Evolutionary conservation across 1,284 basidiomycete genomes (phyloP).

Genomic region (Phaffia rhodozyma): DNA sequence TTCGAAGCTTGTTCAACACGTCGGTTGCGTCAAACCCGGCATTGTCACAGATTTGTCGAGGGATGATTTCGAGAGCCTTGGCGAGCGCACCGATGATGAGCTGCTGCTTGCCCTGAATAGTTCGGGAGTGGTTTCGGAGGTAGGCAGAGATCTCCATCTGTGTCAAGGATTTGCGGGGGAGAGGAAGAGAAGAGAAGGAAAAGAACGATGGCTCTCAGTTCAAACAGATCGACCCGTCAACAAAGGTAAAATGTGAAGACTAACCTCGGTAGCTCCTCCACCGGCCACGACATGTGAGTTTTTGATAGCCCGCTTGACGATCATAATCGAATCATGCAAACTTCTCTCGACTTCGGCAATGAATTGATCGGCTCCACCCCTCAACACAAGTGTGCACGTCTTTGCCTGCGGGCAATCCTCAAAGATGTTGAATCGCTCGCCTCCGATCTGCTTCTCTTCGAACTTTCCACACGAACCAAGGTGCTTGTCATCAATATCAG

Average conservation of each 20-base stretch:
- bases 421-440: constrained; percentile 95
- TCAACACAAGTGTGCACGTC: constrained; percentile 89
- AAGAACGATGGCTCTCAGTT: neutral
- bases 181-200: neutral
- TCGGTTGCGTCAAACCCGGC: constrained; percentile 97
- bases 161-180: constrained; percentile 12
- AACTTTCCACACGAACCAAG: constrained; percentile 84
- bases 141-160: constrained; percentile 94
- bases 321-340: constrained; percentile 98
- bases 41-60: constrained; percentile 96
- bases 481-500: constrained; percentile 80
- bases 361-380: constrained; percentile 97
- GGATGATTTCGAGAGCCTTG: constrained; percentile 93
- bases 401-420: constrained; percentile 89
- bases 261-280: constrained; percentile 89
- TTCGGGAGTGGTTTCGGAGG: constrained; percentile 78
- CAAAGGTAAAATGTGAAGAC: constrained; percentile 22
- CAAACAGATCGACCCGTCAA: constrained; percentile 3
- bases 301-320: constrained; percentile 91
- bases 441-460: constrained; percentile 92
- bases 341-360: constrained; percentile 96
- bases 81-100: constrained; percentile 92
- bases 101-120: constrained; percentile 93
- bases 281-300: constrained; percentile 95
- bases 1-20: constrained; percentile 90